Conservation (phyloP, 345 rosid species). For the Carallia pectinifolia region DNA sequence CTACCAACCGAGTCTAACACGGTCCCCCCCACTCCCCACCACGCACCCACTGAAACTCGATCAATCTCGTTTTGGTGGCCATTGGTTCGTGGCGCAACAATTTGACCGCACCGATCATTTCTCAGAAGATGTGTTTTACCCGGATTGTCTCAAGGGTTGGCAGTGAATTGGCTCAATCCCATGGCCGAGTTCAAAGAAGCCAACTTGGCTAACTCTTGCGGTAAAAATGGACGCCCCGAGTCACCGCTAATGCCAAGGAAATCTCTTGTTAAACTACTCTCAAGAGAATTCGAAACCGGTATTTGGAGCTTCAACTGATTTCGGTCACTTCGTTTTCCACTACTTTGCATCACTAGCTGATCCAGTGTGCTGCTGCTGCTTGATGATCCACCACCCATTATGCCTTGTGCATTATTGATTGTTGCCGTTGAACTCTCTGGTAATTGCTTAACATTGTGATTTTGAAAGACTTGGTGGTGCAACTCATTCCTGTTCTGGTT, state of each 20-base stretch:
- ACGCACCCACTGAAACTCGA: no score
- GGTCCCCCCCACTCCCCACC: no score
- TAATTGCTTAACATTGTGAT: slow-evolving; percentile 27
- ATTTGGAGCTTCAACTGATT: slow-evolving; percentile 26
- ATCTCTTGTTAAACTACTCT: slow-evolving; percentile 63
- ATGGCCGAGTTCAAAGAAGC: slow-evolving; percentile 59
- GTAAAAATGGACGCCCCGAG: slow-evolving; percentile 43
- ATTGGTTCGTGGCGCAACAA: neutral
- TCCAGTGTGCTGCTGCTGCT: slow-evolving; percentile 25
- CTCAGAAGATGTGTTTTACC: neutral
- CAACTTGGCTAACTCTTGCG: slow-evolving; percentile 70
- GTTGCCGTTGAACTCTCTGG: slow-evolving; percentile 22
- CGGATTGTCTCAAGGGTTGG: slow-evolving; percentile 12
- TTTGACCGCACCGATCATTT: neutral
- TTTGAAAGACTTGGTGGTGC: slow-evolving; percentile 34
- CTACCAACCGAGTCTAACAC: neutral
- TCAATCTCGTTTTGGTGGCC: neutral
- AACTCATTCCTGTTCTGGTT: slow-evolving; percentile 28
- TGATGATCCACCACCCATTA: slow-evolving; percentile 22
- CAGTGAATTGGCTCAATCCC: slow-evolving; percentile 48
- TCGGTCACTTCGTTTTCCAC: slow-evolving; percentile 20
- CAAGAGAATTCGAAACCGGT: slow-evolving; percentile 35
- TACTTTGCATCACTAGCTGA: slow-evolving; percentile 34
- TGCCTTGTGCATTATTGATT: slow-evolving; percentile 13
- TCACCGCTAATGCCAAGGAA: slow-evolving; percentile 76